Base-by-base conservation (phyloP, 2,329 filamentous ascomycete species). In the Claviceps sp. region DNA sequence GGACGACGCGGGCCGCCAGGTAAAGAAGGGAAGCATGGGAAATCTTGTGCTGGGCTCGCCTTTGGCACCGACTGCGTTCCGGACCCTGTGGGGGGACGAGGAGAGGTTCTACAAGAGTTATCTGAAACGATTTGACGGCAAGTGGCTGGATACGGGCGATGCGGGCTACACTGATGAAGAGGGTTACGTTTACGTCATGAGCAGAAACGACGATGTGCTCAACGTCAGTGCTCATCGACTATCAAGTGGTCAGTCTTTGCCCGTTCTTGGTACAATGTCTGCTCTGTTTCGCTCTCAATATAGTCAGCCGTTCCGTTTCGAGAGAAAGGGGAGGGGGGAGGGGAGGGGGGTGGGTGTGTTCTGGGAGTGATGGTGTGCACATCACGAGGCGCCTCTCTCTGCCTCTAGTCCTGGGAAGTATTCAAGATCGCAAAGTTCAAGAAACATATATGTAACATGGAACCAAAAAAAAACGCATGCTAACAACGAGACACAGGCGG, bases 201-300 rank as follows among this genome's bases (percentile, higher is more conserved):
- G 76, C 42, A 69, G 80, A 42, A 75, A 72, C 36, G 90, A 96
- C 69, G 90, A 96, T 65, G 85, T 96, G 54, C 89, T 96, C 62
- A 96, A 96, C 62, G 90, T 95, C n/a, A 90, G 89, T 42, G 89
- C 90, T 5, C 90, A 96, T 70, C 80, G 90, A 14, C 83, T 96
- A 55, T 91, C 86, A 56, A 95, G 89, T 11, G 88, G 86, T 86
- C 72, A 60, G 75, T 66, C 2, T 45, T 34, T 34, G 9, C 29
- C 29, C 29, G 13, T 11, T 17, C 16, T 29, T 29, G 9, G 29
- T 9, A 3, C 29, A 34, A 34, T 34, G 9, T 11, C 8, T 17
- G 5, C 5, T 20, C 6, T 8, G 6, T 17, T 9, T 5, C 44
- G n/a, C n/a, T 34, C 8, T 34, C 17, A 9, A 40, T 20, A 1